These are phyloP conservation scores for rapeseed (Brassica napus) DNA, from an alignment of 345 rosid species.

Conservation along the genomic window Da-Ae NC_063448.1:11788501-11789000, in stretches of 20 bases:
- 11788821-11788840: conserved; percentile 54
- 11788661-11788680: conserved; percentile 83
- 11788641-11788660: conserved; percentile 67
- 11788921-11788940: conserved; percentile 97
- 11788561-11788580: conserved; percentile 35
- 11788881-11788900: conserved; percentile 98
- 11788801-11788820: conserved; percentile 30
- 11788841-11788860: conserved; percentile 40
- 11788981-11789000: conserved; percentile 63
- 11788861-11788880: conserved; percentile 80
- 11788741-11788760: conserved; percentile 59
- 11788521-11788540: background rate
- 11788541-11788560: conserved; percentile 10
- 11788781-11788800: conserved; percentile 50
- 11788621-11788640: background rate
- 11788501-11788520: conserved; percentile 9
- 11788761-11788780: conserved; percentile 61
- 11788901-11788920: conserved; percentile 91
- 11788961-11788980: conserved; percentile 86
- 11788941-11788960: conserved; percentile 78
- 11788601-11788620: background rate
- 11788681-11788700: conserved; percentile 50
- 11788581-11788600: conserved; percentile 17
- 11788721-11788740: conserved; percentile 43
- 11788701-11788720: conserved; percentile 57